Base-by-base conservation (phyloP, 2,329 filamentous ascomycete genomes). In the Coniochaeta sp. region DNA sequence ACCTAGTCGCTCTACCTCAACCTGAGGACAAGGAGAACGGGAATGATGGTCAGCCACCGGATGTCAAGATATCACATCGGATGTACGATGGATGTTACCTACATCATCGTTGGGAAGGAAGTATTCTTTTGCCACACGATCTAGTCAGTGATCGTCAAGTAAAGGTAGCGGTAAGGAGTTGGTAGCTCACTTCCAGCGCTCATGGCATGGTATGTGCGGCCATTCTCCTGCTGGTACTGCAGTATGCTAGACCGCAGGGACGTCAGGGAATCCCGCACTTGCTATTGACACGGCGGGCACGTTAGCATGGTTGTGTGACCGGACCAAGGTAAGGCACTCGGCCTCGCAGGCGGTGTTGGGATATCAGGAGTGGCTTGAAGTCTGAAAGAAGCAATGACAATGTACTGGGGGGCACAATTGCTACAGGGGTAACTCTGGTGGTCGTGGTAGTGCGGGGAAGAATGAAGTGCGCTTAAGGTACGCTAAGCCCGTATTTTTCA, bases 141-240 rank as follows among this genome's bases (percentile, higher is more conserved):
- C 40, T 22, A 40, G 7, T 38, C 36, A 32, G 30, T 38, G 36
- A 12, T 38, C 16, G 7, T 38, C 19, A 16, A 10, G 17, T 19
- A 30, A 28, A 16, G 7, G 26, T 19, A 32, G 24, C 16, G 40
- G n/a, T 16, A 16, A 57, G 34, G 19, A 3, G 4, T 28, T 28
- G 47, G 47, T n/a, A 26, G 50, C 60, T 58, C 52, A 66, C 65
- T 63, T 38, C 65, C 65, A 9, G 60, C 55, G 34, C 61, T 66
- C 58, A 63, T 58, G n/a, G 65, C 58, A 54, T 66, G 63, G 32
- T 66, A 66, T 2, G 60, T 65, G 10, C 65, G 58, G 4, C 65
- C 65, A 55, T 66, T 66, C 57, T 65, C 65, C n/a, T 59, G 26
- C 24, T 63, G 59, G 38, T 62, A 65, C 16, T 32, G 38, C n/a